Percentiles rank a stretch among this genome's conserved stretches.
Evolutionary conservation across 2,329 filamentous ascomycete species (phyloP).

Genomic region (Scopulariopsis brevicaulis): DNA sequence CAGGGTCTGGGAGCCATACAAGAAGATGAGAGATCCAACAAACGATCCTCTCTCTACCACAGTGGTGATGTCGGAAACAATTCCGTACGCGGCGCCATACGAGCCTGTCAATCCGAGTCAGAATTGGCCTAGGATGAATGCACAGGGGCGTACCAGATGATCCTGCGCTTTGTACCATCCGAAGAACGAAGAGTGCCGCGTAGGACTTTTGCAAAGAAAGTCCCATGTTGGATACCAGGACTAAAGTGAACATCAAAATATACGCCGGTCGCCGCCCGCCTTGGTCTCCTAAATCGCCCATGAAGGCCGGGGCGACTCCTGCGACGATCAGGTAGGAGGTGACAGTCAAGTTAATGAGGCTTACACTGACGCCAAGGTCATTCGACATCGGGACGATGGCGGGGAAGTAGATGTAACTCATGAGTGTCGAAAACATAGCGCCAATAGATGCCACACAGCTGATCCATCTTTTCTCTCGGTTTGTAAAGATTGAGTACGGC

Average conservation of each 20-base stretch:
- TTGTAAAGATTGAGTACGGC: neutral
- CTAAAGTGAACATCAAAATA: slow-evolving; percentile 37
- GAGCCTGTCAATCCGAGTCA: slow-evolving; percentile 26
- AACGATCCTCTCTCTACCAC: slow-evolving; percentile 55
- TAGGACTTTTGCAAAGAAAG: slow-evolving; percentile 40
- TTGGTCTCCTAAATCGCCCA: slow-evolving; percentile 40
- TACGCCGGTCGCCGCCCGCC: slow-evolving; percentile 42
- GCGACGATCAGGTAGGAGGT: slow-evolving; percentile 18
- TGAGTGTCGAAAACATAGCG: slow-evolving; percentile 8
- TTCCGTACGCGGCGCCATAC: slow-evolving; percentile 51
- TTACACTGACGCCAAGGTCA: slow-evolving; percentile 11
- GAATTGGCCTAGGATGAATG: neutral
- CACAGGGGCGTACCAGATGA: slow-evolving; percentile 24
- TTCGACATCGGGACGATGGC: slow-evolving; percentile 11
- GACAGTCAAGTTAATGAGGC: slow-evolving; percentile 21
- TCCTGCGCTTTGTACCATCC: slow-evolving; percentile 44
- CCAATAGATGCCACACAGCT: slow-evolving; percentile 5
- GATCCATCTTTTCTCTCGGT: slow-evolving; percentile 4
- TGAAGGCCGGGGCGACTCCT: slow-evolving; percentile 11
- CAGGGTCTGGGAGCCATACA: slow-evolving; percentile 24
- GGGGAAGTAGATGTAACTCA: slow-evolving; percentile 13
- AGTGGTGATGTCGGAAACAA: slow-evolving; percentile 56
- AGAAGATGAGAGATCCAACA: slow-evolving; percentile 44
- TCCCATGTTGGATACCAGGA: slow-evolving; percentile 27
- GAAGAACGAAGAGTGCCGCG: slow-evolving; percentile 38